Evolutionary conservation across 176 grass and related monocot species (phyloP), one percentile per base, ranked within the genome.

Genomic region (Bothriochloa decipiens): DNA sequence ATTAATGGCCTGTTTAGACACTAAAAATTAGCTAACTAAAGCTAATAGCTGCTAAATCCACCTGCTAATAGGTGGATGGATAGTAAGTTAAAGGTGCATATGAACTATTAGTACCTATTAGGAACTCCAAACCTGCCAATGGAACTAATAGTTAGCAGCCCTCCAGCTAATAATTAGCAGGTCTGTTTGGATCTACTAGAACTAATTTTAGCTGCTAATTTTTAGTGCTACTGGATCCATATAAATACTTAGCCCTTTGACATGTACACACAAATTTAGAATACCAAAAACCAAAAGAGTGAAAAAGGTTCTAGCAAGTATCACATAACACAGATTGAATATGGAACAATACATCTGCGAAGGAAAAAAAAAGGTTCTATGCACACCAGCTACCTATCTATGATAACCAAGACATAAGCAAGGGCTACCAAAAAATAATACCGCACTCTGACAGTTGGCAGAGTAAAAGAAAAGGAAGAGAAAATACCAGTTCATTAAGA

Each of bases 401-500:
- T 65, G 23, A 60, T 4, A 81, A 46, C 5, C 55, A 67, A 6
- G 15, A 22, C 18, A 83, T 57, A 68, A 61, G 50, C 62, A 70
- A 37, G 6, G 10, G 7, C 11, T 61, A 68, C 46, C 26, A 66
- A 80, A 83, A 72, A 6, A 80, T 23, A 62, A 37, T 65, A 50
- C 67, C 0, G 0, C 13, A 29, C 61, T 27, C 11, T n/a, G 0
- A 12, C 27, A 74, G 62, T 37, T 43, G 72, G 15, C 39, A 32
- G 7, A 72, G 61, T 42, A 71, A 84, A 74, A 46, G 72, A 81
- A 39, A 41, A 74, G 8, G 16, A 79, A 37, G 28, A 18, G 25
- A 70, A 27, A 62, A 26, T 86, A 92, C 90, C 90, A 89, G 75
- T 86, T 92, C 86, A 45, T 66, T 57, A n/a, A 92, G 82, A 70